phyloP scores from a whole-genome alignment of 2,329 filamentous ascomycete genomes.

The Fusarium mexicanum region DNA sequence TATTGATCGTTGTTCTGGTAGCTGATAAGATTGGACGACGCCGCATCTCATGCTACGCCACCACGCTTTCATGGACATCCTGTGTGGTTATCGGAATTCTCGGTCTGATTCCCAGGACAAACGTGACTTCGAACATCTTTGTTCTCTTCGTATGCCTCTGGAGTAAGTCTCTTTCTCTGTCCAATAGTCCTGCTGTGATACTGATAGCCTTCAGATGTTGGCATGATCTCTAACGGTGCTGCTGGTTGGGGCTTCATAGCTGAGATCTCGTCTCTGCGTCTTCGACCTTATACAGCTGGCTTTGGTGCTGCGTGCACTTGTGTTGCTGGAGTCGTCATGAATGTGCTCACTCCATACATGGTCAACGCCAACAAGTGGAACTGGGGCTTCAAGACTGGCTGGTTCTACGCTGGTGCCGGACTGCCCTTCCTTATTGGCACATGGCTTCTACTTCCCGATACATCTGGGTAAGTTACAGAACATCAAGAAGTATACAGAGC shows the following conservation, averaged over 20 bases:
- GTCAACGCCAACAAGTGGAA: constrained; percentile 45
- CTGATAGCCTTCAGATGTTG: background rate
- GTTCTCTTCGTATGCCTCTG: constrained; percentile 11
- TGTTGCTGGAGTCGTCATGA: constrained; percentile 40
- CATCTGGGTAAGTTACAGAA: constrained; percentile 16
- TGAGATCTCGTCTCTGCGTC: constrained; percentile 50
- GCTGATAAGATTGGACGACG: background rate
- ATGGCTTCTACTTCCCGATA: constrained; percentile 46
- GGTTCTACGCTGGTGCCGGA: constrained; percentile 44
- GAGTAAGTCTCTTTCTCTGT: background rate
- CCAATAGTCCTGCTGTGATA: fast-evolving
- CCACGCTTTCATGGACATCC: background rate
- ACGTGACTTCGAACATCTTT: background rate
- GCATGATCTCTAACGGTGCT: constrained; percentile 5
- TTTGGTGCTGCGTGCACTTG: constrained; percentile 40
- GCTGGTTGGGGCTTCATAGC: constrained; percentile 46
- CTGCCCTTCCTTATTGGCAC: constrained; percentile 38
- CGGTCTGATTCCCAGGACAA: background rate
- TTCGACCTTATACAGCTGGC: constrained; percentile 47
- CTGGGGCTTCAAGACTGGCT: constrained; percentile 47
- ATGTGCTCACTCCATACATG: constrained; percentile 46
- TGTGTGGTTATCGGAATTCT: background rate
- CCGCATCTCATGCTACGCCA: background rate
- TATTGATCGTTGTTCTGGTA: background rate
- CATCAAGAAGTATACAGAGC: background rate